Base-by-base conservation (phyloP, 371 early-diverging fungal genomes). In the Mucor racemosus region DNA sequence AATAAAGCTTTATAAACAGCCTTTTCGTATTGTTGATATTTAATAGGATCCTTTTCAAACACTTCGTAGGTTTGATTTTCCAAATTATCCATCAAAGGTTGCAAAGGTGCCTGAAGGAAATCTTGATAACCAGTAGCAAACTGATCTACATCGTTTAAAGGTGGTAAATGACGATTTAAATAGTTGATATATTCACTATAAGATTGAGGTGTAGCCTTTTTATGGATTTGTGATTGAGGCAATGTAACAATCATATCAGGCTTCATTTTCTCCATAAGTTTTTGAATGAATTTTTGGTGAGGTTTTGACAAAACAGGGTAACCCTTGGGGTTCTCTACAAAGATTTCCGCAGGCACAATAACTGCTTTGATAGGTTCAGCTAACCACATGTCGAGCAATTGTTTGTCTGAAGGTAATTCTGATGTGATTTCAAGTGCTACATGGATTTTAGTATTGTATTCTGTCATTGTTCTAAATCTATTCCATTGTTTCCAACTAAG, bases 51-150 rank as follows among this genome's bases (percentile, higher is more conserved):
- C 62, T 89, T 90, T 75, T 96, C 97, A 80, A 97, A 98, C 0
- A 92, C 93, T 74, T 94, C 95, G 72, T 98, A 98, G 0, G 95
- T 97, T 13, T 86, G 89, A 13, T 95, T 92, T 58, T 94, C 95
- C 42, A 98, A 84, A 67, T 98, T 93, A 68, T 97, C 95, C 92
- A 94, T 94, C 36, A 98, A 81, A 3, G 98, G 98, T 78, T 92
- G 95, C 15, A 96, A 80, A 14, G 96, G 96, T 5, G 90, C 85
- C 76, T 97, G 96, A 17, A 97, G 76, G 66, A 86, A 93, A 71
- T 98, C 98, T 57, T 94, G 90, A 67, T 92, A 95, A 6, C 94
- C 95, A 0, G 69, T 67, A 14, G 94, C 91, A 74, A 93, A 92
- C 55, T 79, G 73, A 34, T 95, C 94, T 9, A 90, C 85, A 17